Base-by-base conservation (phyloP, 176 grass and related monocot species). In the Bothriochloa decipiens region DNA sequence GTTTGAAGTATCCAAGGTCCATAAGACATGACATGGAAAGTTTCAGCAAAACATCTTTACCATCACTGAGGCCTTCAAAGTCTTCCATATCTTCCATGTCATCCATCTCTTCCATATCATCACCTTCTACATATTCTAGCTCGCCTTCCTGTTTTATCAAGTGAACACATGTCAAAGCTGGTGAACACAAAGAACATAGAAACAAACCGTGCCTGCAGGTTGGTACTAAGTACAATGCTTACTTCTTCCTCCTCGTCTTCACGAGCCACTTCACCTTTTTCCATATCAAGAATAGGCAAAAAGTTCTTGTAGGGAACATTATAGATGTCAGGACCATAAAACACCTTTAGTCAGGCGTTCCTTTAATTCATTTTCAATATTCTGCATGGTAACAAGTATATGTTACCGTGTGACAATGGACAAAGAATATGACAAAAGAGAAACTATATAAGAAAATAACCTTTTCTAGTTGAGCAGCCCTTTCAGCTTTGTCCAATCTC, bases 31-130 rank as follows among this genome's bases (percentile, higher is more conserved):
- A 81, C 62, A 64, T 42, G 78, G 72, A 8, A 77, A 25, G 36
- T 40, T 47, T 72, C 18, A 49, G 22, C 28, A 81, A 33, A 52
- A 12, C 87, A 64, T 67, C 66, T 40, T 89, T 78, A 72, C 81
- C 88, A 36, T 85, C 72, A 67, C 72, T 26, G 7, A 89, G 74
- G 77, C 83, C 90, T 75, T 86, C 88, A 40, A 93, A 92, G 64
- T 98, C 93, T 90, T 95, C 96, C 16, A 95, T 98, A 73, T 98
- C 93, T 55, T 98, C 95, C 73, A 84, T 83, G 62, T 92, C 91
- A 83, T 74, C 96, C 79, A 81, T 76, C 64, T 88, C 78, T 80
- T 80, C 90, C 23, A 90, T 83, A 53, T 84, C 96, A 84, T 88
- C 90, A 78, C 88, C 87, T 84, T 98, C 93, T 20, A 98, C 87